Percentiles rank a stretch among this genome's conserved stretches.
phyloP scores from a whole-genome alignment of 345 rosid genomes.

The Lenwebbia sp. region DNA sequence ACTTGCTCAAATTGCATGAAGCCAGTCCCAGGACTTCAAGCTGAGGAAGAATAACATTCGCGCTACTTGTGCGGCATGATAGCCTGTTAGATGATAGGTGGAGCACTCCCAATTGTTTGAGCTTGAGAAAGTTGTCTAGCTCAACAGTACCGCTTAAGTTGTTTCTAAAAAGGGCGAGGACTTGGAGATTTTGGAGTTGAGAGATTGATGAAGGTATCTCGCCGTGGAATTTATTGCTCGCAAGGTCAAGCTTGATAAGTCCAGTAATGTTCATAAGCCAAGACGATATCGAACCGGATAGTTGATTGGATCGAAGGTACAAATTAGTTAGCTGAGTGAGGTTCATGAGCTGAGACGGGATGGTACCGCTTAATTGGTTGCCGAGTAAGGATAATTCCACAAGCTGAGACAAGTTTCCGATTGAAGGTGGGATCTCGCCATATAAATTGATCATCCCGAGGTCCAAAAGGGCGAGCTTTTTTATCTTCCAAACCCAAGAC shows the following conservation, averaged over 20 bases:
- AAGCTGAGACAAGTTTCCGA: background rate
- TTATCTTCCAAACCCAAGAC: background rate
- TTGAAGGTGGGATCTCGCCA: background rate
- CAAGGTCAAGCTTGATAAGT: background rate
- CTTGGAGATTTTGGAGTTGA: background rate
- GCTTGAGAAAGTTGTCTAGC: background rate
- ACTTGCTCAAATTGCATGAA: background rate
- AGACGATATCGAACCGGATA: conserved; percentile 1
- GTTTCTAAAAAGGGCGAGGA: fast-evolving
- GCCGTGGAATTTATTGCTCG: too few relatives aligned
- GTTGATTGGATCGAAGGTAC: background rate
- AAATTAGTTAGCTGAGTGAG: background rate
- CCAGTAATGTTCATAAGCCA: background rate
- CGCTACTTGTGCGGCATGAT: background rate
- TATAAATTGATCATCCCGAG: background rate
- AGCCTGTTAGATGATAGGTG: background rate
- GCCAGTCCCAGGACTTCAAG: fast-evolving
- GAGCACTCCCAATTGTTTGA: fast-evolving
- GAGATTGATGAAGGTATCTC: background rate
- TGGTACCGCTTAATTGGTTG: background rate
- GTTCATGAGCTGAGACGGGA: conserved; percentile 5
- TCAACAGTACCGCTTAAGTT: background rate
- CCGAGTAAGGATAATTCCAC: background rate
- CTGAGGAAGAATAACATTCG: background rate
- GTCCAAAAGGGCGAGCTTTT: background rate